Evolutionary conservation across 2,329 filamentous ascomycete species (phyloP), one percentile per base, ranked within the genome.

Genomic region (Fusarium tanahbumbuense): DNA sequence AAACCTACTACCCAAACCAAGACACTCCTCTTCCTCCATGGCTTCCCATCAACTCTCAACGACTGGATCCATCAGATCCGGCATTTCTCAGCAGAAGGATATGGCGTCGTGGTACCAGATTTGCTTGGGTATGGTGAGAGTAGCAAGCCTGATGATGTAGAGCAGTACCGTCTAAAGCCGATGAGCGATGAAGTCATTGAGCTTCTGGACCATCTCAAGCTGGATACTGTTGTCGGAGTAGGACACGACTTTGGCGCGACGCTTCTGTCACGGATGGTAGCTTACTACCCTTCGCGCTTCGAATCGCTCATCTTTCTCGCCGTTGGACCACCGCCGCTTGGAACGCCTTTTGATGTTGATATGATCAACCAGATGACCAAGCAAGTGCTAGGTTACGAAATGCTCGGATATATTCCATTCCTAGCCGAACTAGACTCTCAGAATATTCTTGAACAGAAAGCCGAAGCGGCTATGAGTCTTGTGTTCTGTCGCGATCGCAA

Each of bases 21-120:
- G 7, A 84, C 82, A 0, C 72, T 86, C 6, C 75, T 87, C 16
- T 78, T 86, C 57, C 77, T 86, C 15, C 85, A 86, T 65, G 83
- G 84, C 34, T 84, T 85, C 52, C 84, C 84, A 28, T 84, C 83
- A 7, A 82, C 81, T 37, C 76, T 78, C 15, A 75, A 78, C 34
- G 83, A 86, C 75, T 86, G 83, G 81, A 60, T 75, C 6, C 70
- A 77, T 56, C 81, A 84, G 57, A 74, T 83, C 7, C 41, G 58
- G 0, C 65, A 78, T 57, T 79, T 85, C 52, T 67, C 73, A 1
- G 55, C 73, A 0, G 34, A 63, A 4, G 83, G 82, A 2, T 81
- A 84, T 57, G 83, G 84, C 0, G 71, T 85, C 15, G 50, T 86
- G 1, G 83, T 77, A 0, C 79, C 78, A 0, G 83, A 86, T 62